Evolutionary conservation across 2,329 filamentous ascomycete genomes (phyloP).

Genomic region (Blastomyces percursus): DNA sequence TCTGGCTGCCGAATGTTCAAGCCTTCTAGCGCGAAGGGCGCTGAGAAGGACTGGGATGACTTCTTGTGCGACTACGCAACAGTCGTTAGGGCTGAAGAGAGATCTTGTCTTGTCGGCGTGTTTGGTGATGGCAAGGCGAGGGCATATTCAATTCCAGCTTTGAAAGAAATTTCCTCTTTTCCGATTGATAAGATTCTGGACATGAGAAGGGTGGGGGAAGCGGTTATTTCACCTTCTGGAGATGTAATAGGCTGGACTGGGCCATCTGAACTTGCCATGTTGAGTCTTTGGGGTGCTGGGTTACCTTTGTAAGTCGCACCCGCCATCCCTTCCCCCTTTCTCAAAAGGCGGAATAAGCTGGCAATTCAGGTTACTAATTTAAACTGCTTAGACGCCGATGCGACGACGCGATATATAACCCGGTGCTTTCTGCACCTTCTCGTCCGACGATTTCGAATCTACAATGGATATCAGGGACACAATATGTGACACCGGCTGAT

Average conservation of each 20-base stretch:
- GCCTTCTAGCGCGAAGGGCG: conserved; percentile 76
- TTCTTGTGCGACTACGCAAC: conserved; percentile 69
- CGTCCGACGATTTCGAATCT: conserved; percentile 89
- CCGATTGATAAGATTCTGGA: conserved; percentile 59
- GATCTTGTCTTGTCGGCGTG: conserved; percentile 68
- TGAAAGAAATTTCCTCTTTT: conserved; percentile 69
- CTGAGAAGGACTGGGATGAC: conserved; percentile 79
- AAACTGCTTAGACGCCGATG: conserved; percentile 31
- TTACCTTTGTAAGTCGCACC: conserved; percentile 45
- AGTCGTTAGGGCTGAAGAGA: conserved; percentile 64
- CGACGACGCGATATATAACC: conserved; percentile 70
- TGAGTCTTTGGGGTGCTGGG: conserved; percentile 77
- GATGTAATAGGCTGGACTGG: conserved; percentile 82
- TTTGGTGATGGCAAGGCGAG: conserved; percentile 73
- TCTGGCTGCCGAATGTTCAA: conserved; percentile 77
- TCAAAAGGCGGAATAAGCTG: no score
- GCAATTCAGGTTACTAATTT: conserved; percentile 12
- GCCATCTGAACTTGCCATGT: conserved; percentile 69
- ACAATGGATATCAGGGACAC: conserved; percentile 93
- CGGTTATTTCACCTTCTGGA: conserved; percentile 63
- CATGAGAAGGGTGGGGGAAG: conserved; percentile 55
- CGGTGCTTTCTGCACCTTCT: conserved; percentile 59
- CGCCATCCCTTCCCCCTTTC: no score
- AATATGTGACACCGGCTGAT: conserved; percentile 76
- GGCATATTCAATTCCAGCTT: conserved; percentile 72